Conservation (phyloP, 2,329 filamentous ascomycete species). For the Xylariaceae sp. region DNA sequence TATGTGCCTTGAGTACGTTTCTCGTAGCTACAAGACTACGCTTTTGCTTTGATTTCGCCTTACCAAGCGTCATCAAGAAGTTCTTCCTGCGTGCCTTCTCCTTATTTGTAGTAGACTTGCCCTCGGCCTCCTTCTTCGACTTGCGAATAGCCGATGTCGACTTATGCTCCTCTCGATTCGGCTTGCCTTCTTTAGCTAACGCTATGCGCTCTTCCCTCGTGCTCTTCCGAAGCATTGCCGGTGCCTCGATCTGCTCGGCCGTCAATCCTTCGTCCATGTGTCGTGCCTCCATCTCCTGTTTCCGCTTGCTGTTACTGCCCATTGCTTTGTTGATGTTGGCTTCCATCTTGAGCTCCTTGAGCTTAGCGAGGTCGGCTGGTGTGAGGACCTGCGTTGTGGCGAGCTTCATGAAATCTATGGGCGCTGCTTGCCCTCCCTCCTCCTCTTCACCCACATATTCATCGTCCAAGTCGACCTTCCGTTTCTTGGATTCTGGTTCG, state of each 20-base stretch:
- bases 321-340: conserved; percentile 65
- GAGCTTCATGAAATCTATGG: conserved; percentile 61
- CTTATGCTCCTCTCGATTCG: conserved; percentile 74
- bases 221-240: conserved; percentile 73
- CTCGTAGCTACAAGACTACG: conserved; percentile 82
- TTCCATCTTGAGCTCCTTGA: conserved; percentile 77
- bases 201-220: conserved; percentile 89
- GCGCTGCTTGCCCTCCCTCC: conserved; percentile 36
- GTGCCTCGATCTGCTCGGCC: conserved; percentile 85
- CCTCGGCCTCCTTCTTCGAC: conserved; percentile 80
- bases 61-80: conserved; percentile 95
- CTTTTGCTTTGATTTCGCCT: conserved; percentile 95
- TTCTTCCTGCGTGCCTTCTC: conserved; percentile 98
- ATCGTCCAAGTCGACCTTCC: conserved; percentile 56
- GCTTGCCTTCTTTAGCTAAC: conserved; percentile 77
- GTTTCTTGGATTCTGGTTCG: conserved; percentile 63
- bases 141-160: conserved; percentile 78
- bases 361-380: conserved; percentile 90
- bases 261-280: conserved; percentile 87
- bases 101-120: conserved; percentile 95
- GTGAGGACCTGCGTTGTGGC: conserved; percentile 94
- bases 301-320: conserved; percentile 43
- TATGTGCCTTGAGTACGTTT: conserved; percentile 75
- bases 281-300: conserved; percentile 49
- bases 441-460: conserved; percentile 36